Conservation (phyloP, 192 early-diverging fungal genomes). For the Lobosporangium transversale region DNA sequence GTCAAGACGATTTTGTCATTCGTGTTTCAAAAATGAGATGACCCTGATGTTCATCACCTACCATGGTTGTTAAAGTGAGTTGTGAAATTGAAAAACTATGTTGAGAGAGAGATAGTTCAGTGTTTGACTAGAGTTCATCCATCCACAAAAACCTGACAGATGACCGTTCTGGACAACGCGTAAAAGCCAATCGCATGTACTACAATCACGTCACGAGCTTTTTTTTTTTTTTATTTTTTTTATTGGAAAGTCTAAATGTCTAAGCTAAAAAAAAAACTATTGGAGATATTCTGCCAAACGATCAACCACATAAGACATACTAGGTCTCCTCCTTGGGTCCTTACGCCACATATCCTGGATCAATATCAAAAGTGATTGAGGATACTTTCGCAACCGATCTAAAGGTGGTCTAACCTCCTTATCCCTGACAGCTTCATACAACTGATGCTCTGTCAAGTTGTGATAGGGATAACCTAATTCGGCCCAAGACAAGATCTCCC, state of each 20-base stretch:
- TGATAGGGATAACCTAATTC: slow-evolving; percentile 77
- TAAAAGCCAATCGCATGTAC: not conserved
- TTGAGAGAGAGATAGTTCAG: not conserved
- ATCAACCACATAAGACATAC: slow-evolving; percentile 79
- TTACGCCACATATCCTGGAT: slow-evolving; percentile 82
- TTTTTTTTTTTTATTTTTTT: not conserved
- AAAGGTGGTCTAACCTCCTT: slow-evolving; percentile 67
- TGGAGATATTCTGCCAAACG: slow-evolving; percentile 73
- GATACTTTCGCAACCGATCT: slow-evolving; percentile 66
- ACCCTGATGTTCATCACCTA: not conserved
- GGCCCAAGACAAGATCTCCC: slow-evolving; percentile 83
- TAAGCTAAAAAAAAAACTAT: too few relatives aligned
- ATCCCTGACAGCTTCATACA: slow-evolving; percentile 70
- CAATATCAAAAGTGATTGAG: slow-evolving; percentile 65
- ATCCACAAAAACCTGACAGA: too few relatives aligned
- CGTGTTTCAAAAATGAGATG: not conserved
- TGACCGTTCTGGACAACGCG: not conserved
- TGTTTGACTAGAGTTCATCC: too few relatives aligned
- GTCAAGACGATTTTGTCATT: not conserved
- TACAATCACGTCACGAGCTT: not conserved
- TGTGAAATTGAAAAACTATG: not conserved
- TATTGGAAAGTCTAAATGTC: not conserved
- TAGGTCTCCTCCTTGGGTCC: slow-evolving; percentile 64
- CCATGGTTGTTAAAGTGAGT: slow-evolving; percentile 6
- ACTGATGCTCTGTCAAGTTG: slow-evolving; percentile 69